Evolutionary conservation across 345 rosid species (phyloP), one percentile per base, ranked within the genome.

Genomic region (Durio zibethinus): DNA sequence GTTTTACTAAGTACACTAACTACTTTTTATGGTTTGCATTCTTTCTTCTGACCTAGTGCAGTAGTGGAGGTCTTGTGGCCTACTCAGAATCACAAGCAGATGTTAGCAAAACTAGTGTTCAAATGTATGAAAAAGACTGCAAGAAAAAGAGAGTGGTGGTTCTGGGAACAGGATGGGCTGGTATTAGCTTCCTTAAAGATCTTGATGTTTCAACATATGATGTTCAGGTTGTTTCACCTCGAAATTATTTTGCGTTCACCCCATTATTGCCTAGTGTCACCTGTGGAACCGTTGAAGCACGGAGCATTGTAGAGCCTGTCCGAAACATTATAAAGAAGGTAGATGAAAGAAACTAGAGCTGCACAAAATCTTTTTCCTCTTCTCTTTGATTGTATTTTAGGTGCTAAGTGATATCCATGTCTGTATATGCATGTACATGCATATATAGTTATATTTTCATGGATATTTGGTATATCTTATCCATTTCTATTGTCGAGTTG

Each of bases 121-220:
- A 81, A 50, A 72, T 29, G 33, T 70, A 60, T 71, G 83, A 82
- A 82, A 83, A 56, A 38, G 88, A 89, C 52, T 1, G 27, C 53
- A 78, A 78, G 83, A 94, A 91, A 87, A 96, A 90, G 88, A 92
- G 77, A 72, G 88, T 96, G 23, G 91, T 96, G 81, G 95, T 94
- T 10, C 97, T 94, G 60, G 98, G 99, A 54, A 96, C 99, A 42
- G 99, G 98, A 78, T 96, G 98, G 99, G 99, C 94, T 8, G 97
- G 91, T 31, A 89, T 87, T 72, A 90, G 95, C 81, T 96, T 96
- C 85, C 90, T 96, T n/a, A 93, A 92, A 79, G 89, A 88, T 80
- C 88, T 96, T 12, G 93, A 96, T 35, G 78, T 86, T 75, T 86
- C 97, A 42, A 78, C 81, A 43, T 90, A 92, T 33, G 93, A 94